Conservation (phyloP, 306 rosid species). For the Vicia sativa region DNA sequence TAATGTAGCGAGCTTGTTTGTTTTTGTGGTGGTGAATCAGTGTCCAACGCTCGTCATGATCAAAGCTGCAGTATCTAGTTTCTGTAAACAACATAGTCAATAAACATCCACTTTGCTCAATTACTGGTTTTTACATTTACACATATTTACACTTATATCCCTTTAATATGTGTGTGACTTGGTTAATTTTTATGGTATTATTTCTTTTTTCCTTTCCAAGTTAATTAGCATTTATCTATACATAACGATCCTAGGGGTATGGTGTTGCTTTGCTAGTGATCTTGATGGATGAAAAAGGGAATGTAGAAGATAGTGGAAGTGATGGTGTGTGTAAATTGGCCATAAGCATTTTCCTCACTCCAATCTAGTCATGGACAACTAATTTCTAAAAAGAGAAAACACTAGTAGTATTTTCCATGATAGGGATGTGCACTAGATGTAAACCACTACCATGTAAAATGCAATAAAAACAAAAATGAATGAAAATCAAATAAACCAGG, state of each 20-base stretch:
- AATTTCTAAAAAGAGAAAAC: not conserved
- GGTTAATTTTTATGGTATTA: too few species aligned
- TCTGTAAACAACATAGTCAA: not conserved
- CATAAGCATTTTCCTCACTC: not conserved
- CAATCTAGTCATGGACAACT: not conserved
- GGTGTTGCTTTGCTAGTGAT: not conserved
- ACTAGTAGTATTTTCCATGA: slow-evolving; percentile 3
- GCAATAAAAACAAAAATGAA: too few species aligned
- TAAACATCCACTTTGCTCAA: not conserved
- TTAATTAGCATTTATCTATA: too few species aligned
- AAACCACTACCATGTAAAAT: not conserved
- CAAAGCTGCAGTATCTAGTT: not conserved
- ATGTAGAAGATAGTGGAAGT: slow-evolving; percentile 27
- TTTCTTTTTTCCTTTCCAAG: too few species aligned
- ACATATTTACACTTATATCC: not conserved
- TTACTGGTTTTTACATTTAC: not conserved
- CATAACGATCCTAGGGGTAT: too few species aligned
- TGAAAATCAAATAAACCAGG: too few species aligned
- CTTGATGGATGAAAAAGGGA: slow-evolving; percentile 18
- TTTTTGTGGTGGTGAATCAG: not conserved
- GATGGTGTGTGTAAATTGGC: not conserved
- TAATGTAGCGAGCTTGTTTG: not conserved
- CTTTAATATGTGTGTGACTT: too few species aligned
- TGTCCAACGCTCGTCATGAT: not conserved
- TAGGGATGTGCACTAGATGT: slow-evolving; percentile 16